Percentiles rank a stretch among this genome's conserved stretches.
Conservation (phyloP, 441 rosid genomes). For the Heliophila coronopifolia region DNA sequence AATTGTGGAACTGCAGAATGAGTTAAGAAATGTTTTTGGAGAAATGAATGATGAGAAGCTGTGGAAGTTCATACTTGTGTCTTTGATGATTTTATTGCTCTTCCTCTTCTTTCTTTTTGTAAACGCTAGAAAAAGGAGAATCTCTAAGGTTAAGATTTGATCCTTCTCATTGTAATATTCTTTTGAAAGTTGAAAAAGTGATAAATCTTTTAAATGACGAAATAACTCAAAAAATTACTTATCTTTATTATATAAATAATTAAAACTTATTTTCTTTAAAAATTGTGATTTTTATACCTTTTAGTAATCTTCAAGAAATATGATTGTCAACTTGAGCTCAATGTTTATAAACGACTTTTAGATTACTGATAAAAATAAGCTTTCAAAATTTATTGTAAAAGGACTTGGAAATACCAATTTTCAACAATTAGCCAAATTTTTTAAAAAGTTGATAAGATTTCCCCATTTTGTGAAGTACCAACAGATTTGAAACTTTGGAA, state of each 20-base stretch:
- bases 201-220: too few species aligned
- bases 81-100: slow-evolving; percentile 33
- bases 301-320: not conserved
- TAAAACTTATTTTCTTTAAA: not conserved
- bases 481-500: not conserved
- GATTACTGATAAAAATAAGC: not conserved
- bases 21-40: slow-evolving; percentile 31
- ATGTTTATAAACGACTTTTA: not conserved
- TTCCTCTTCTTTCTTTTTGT: slow-evolving; percentile 40
- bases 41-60: slow-evolving; percentile 28
- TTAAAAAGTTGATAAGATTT: slow-evolving; percentile 5
- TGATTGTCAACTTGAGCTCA: not conserved
- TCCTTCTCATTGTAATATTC: slow-evolving; percentile 11
- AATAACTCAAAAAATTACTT: not conserved
- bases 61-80: slow-evolving; percentile 39
- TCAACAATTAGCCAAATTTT: not conserved
- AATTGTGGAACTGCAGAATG: slow-evolving; percentile 40
- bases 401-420: too few species aligned
- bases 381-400: too few species aligned
- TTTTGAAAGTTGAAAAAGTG: too few species aligned
- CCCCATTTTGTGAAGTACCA: not conserved
- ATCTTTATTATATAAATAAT: not conserved
- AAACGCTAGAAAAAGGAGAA: slow-evolving; percentile 65
- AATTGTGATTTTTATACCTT: not conserved
- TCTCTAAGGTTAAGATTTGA: slow-evolving; percentile 65